Evolutionary conservation across 352 stramenopile genomes (phyloP).

Genomic region (Globisporangium alternatum): DNA sequence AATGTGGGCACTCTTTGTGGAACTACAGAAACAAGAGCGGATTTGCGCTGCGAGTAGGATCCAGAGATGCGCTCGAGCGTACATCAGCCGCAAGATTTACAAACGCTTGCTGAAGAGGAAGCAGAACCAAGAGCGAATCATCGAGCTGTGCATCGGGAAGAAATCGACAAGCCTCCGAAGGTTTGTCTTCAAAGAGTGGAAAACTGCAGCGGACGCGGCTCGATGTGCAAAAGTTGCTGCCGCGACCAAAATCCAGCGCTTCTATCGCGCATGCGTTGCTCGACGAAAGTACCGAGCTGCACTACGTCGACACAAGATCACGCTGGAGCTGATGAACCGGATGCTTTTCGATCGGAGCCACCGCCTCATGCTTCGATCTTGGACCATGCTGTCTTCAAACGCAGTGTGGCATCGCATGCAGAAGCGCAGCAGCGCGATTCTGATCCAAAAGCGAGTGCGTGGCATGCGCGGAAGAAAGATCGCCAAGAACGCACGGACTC

Average conservation of each 20-base stretch:
- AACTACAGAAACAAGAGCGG: constrained; percentile 30
- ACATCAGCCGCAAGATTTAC: constrained; percentile 32
- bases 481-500: constrained; percentile 34
- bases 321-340: constrained; percentile 45
- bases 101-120: constrained; percentile 35
- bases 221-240: constrained; percentile 15
- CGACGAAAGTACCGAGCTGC: constrained; percentile 39
- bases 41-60: constrained; percentile 29
- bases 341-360: constrained; percentile 38
- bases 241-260: constrained; percentile 36
- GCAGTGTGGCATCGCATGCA: constrained; percentile 44
- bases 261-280: constrained; percentile 27
- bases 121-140: constrained; percentile 35
- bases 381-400: constrained; percentile 41
- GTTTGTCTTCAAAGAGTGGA: constrained; percentile 24
- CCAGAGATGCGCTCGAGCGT: constrained; percentile 39
- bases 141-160: constrained; percentile 36
- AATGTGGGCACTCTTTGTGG: constrained; percentile 38
- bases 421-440: constrained; percentile 41
- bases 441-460: constrained; percentile 46
- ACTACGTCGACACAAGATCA: constrained; percentile 39
- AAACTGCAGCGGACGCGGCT: constrained; percentile 1
- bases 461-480: constrained; percentile 38
- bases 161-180: constrained; percentile 18
- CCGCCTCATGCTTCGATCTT: constrained; percentile 27